Base-by-base conservation (phyloP, 306 rosid genomes). In the Rosa chinensis region DNA sequence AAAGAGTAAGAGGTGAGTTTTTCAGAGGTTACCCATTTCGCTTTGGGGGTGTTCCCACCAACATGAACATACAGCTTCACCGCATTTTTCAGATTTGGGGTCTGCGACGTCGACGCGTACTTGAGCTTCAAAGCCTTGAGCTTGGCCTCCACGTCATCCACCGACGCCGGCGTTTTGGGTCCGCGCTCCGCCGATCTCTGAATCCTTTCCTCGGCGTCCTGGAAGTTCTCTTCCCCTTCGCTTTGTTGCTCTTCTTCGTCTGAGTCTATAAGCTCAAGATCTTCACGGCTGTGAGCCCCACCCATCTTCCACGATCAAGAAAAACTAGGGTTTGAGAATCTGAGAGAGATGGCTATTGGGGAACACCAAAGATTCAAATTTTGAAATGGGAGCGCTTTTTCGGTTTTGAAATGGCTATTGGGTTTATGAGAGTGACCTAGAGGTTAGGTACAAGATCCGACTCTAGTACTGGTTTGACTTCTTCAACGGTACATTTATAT, bases 11-110 rank as follows among this genome's bases (percentile, higher is more conserved):
- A 69, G 5, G 89, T 87, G 75, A 90, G 85, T 80, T 91, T 96
- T 10, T 96, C 94, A 20, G 93, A 92, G 48, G 82, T 81, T 49
- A 91, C 89, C 99, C 99, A 96, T 85, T 95, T 95, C 5, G 98
- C 97, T 25, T 84, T 86, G 5, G 96, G 96, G 28, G 98, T 87
- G 85, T 87, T 88, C 13, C 99, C 99, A 11, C 91, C 95, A 1
- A 93, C 72, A 73, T 90, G 92, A 14, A 89, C 88, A 77, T 93
- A 96, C 59, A 96, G 98, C 89, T 91, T 96, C 50, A 89, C 94
- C 39, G 92, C 88, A 76, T 95, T 91, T 45, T 90, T 92, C 13
- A 83, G 58, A 75, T 49, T 82, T 13, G 93, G 89, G 35, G 70
- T 81, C 55, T 74, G 88, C 77, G 83, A 74, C 35, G 89, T 44